Conservation (phyloP, 306 rosid species). For the Rosa rugosa region DNA sequence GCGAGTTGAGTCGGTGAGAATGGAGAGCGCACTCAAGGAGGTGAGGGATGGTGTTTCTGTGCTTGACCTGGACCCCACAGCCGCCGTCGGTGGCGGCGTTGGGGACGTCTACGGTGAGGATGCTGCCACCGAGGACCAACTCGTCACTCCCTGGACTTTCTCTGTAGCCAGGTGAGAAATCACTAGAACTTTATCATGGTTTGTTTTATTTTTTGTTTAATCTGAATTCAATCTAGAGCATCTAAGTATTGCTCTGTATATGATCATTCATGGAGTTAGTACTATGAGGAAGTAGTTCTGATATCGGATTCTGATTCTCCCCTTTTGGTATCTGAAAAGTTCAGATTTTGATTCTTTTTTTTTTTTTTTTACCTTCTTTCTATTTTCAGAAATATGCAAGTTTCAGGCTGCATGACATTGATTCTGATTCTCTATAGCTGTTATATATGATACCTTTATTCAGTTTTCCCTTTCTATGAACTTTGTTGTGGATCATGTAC, state of each 20-base stretch:
- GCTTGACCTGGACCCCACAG: slow-evolving; percentile 70
- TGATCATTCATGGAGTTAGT: background rate
- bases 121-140: slow-evolving; percentile 81
- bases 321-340: background rate
- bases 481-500: background rate
- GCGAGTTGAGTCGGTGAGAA: slow-evolving; percentile 4
- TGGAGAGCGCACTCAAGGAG: slow-evolving; percentile 68
- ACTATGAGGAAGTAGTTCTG: background rate
- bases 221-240: background rate
- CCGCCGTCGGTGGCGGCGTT: slow-evolving; percentile 75
- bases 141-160: slow-evolving; percentile 87
- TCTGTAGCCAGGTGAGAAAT: slow-evolving; percentile 81
- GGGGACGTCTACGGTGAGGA: slow-evolving; percentile 90
- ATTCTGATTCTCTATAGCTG: background rate
- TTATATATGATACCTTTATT: too few relatives aligned
- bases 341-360: background rate
- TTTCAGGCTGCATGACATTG: background rate
- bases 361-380: background rate
- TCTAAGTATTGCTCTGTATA: background rate
- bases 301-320: background rate
- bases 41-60: slow-evolving; percentile 61
- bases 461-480: background rate
- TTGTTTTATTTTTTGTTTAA: slow-evolving; percentile 2
- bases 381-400: background rate
- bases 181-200: background rate